These are phyloP conservation scores for Tieghemiomyces parasiticus DNA, from an alignment of 192 early-diverging fungal genomes.

Conservation along the genomic window DNA sequence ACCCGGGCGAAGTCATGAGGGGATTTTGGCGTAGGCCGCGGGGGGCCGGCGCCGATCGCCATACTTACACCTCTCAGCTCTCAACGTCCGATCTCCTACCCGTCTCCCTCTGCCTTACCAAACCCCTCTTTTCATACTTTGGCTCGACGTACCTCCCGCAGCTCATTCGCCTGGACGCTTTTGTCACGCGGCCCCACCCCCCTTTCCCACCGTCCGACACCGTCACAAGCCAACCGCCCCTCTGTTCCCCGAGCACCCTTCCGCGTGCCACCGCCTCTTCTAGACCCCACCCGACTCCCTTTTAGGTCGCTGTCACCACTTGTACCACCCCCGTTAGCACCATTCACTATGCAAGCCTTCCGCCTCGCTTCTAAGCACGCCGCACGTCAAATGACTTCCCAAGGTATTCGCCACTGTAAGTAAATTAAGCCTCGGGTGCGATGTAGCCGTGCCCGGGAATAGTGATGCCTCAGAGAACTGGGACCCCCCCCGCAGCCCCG, in stretches of 20 bases:
- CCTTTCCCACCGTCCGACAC: too few relatives aligned
- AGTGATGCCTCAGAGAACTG: too few relatives aligned
- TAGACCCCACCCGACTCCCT: neutral
- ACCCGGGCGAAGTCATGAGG: too few relatives aligned
- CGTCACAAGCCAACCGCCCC: too few relatives aligned
- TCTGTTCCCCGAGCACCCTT: neutral
- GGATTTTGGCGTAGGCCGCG: too few relatives aligned
- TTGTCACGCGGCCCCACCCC: too few relatives aligned
- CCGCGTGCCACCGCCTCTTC: neutral
- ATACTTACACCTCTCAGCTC: neutral
- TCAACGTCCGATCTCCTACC: neutral
- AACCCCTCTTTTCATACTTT: neutral
- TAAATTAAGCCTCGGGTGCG: too few relatives aligned
- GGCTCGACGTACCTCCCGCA: too few relatives aligned
- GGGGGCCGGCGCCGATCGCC: neutral
- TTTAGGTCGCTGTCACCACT: neutral
- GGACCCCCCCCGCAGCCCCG: too few relatives aligned
- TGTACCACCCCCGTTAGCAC: neutral
- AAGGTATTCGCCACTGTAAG: conserved; percentile 11
- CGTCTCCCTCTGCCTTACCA: neutral
- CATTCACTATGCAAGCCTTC: conserved; percentile 1
- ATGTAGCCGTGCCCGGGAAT: too few relatives aligned
- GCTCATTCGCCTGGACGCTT: too few relatives aligned
- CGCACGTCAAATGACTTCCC: conserved; percentile 1
- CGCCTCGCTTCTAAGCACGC: neutral